Base-by-base conservation (phyloP, 1,284 basidiomycete species). In the Ceratobasidium sp. region DNA sequence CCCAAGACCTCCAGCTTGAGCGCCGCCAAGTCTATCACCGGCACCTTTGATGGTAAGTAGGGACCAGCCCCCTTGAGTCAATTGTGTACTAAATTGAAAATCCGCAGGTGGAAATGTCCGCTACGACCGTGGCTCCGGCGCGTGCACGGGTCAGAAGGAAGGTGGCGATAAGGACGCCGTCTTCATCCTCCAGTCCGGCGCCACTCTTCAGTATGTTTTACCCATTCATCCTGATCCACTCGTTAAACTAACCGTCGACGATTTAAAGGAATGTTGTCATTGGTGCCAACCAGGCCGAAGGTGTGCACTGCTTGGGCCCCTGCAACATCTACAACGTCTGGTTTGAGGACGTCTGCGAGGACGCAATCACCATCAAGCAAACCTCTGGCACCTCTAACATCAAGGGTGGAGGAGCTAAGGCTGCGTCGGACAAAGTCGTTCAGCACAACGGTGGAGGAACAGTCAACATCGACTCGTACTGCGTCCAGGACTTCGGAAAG, bases 251-350 rank as follows among this genome's bases (percentile, higher is more conserved):
- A 50, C n/a, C 56, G 6, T 27, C 17, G 17, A 50, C 22, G 15
- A 9, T 22, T 24, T 29, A 5, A 57, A 84, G 82, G 66, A 82
- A 81, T 36, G 83, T 85, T 47, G 80, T 83, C 51, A 85, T 85
- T 71, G 85, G 84, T 17, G 79, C 82, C 31, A 82, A 84, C 78
- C 84, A 84, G 73, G 79, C 83, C 51, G 84, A 85, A 73, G 84
- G 84, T 66, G 80, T 85, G 65, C 84, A 85, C 76, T 85, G 84
- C 76, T 80, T 84, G 53, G 84, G 84, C 82, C 81, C 82, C 53
- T 84, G 83, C 80, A 84, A 59, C 2, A 81, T 51, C 73, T 81
- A 84, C 73, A 82, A 84, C 60, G 82, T 51, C 33, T 76, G 56
- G 67, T 77, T 57, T 17, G 51, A 73, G 41, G 75, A 69, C 50